phyloP scores from a whole-genome alignment of 805 yeast genomes.

The Saturnispora saitoi region DNA sequence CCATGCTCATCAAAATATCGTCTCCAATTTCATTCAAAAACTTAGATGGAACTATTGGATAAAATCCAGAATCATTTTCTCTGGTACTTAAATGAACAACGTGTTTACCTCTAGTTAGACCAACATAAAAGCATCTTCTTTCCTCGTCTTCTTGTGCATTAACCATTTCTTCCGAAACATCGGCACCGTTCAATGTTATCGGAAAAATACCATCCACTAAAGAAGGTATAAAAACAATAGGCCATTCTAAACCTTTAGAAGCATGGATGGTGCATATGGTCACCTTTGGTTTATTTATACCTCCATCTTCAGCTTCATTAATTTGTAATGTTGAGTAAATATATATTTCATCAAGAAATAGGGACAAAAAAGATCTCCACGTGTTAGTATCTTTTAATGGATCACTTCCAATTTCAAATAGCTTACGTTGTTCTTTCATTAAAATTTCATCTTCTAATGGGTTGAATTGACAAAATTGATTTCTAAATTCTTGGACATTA shows the following conservation, averaged over 20 bases:
- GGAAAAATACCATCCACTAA: constrained; percentile 62
- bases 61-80: constrained; percentile 5
- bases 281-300: constrained; percentile 17
- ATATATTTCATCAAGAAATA: constrained; percentile 27
- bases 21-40: constrained; percentile 5
- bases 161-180: constrained; percentile 18
- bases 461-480: constrained; percentile 22
- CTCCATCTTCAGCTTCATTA: constrained; percentile 4
- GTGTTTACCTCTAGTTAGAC: constrained; percentile 74
- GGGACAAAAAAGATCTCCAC: constrained; percentile 21
- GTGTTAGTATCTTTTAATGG: not conserved
- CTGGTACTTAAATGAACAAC: constrained; percentile 19
- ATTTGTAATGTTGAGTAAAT: constrained; percentile 14
- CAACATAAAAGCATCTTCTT: constrained; percentile 79
- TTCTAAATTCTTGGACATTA: constrained; percentile 24
- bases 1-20: not conserved
- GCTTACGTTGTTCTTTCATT: constrained; percentile 17
- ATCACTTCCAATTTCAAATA: constrained; percentile 5
- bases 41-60: constrained; percentile 5
- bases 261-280: constrained; percentile 78
- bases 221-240: constrained; percentile 77
- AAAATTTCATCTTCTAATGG: constrained; percentile 19
- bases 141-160: constrained; percentile 52
- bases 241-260: constrained; percentile 94
- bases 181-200: constrained; percentile 32